phyloP scores from a whole-genome alignment of 768 basidiomycete species.

The Amanita rubescens region DNA sequence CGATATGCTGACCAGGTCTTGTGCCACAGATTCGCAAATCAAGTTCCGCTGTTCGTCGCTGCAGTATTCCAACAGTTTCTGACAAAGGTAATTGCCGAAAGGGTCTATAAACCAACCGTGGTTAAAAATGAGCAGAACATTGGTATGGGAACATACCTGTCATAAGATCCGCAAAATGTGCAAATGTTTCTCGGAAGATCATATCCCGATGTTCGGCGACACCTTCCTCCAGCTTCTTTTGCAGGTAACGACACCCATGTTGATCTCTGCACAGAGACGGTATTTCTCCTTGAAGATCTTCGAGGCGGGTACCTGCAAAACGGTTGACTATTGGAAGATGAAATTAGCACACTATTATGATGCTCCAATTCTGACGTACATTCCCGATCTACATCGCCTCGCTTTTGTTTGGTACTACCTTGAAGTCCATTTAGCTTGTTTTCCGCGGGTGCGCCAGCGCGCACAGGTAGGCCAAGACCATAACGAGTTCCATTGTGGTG shows the following conservation, averaged over 20 bases:
- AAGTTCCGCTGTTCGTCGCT: constrained; percentile 96
- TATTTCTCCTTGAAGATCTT: constrained; percentile 95
- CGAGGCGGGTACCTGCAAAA: constrained; percentile 91
- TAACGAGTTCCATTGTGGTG: constrained; percentile 75
- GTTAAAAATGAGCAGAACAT: constrained; percentile 1
- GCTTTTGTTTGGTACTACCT: constrained; percentile 83
- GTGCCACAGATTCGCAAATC: constrained; percentile 96
- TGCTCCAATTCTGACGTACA: constrained; percentile 31
- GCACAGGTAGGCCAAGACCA: constrained; percentile 53
- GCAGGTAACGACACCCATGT: constrained; percentile 95
- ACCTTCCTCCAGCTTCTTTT: constrained; percentile 98
- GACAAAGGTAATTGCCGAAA: constrained; percentile 98
- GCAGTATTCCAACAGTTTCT: constrained; percentile 94
- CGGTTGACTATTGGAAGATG: constrained; percentile 66
- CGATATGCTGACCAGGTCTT: constrained; percentile 95
- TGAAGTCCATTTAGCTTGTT: constrained; percentile 86
- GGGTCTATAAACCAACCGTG: constrained; percentile 53
- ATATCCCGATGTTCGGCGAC: constrained; percentile 95
- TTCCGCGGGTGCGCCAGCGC: constrained; percentile 44
- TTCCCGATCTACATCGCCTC: constrained; percentile 87
- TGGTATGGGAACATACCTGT: constrained; percentile 49
- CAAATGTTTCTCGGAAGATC: constrained; percentile 98
- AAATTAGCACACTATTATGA: constrained; percentile 3
- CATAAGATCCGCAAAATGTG: constrained; percentile 98
- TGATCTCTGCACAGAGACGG: constrained; percentile 95